Percentiles rank a stretch among this genome's conserved stretches.
phyloP scores from a whole-genome alignment of 345 rosid genomes.

The Pelargonium nanum region DNA sequence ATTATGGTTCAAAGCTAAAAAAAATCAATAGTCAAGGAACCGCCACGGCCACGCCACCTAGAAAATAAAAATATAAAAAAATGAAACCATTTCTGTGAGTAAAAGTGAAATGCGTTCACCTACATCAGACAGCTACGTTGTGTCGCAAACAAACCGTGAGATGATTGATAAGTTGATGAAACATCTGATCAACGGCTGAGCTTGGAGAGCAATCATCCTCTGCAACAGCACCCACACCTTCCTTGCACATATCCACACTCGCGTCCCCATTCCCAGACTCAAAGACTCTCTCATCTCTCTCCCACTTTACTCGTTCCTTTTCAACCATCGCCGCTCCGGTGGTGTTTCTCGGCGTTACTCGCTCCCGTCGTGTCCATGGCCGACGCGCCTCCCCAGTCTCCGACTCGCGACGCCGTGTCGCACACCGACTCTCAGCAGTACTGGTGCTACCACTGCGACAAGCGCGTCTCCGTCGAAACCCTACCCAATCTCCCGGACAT shows the following conservation, averaged over 20 bases:
- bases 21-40: too few relatives aligned
- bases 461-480: conserved; percentile 51
- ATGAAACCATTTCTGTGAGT: too few relatives aligned
- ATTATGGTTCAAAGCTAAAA: too few relatives aligned
- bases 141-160: too few relatives aligned
- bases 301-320: conserved; percentile 9
- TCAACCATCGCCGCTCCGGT: neutral
- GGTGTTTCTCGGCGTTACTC: too few relatives aligned
- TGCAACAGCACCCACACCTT: neutral
- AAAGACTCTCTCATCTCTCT: conserved; percentile 7
- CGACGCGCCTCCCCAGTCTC: conserved; percentile 24
- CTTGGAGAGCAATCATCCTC: conserved; percentile 2
- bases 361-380: too few relatives aligned
- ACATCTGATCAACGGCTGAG: neutral
- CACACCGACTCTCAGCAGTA: conserved; percentile 19
- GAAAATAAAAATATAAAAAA: too few relatives aligned
- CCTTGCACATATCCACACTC: conserved; percentile 2
- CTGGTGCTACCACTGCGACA: conserved; percentile 72
- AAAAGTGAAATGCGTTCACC: too few relatives aligned
- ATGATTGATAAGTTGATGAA: too few relatives aligned
- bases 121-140: too few relatives aligned
- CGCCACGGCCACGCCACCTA: too few relatives aligned
- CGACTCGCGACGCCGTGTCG: conserved; percentile 6
- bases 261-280: neutral
- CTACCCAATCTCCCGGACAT: conserved; percentile 28